phyloP scores from a whole-genome alignment of 2,329 filamentous ascomycete species.

The Colletotrichum filicis region DNA sequence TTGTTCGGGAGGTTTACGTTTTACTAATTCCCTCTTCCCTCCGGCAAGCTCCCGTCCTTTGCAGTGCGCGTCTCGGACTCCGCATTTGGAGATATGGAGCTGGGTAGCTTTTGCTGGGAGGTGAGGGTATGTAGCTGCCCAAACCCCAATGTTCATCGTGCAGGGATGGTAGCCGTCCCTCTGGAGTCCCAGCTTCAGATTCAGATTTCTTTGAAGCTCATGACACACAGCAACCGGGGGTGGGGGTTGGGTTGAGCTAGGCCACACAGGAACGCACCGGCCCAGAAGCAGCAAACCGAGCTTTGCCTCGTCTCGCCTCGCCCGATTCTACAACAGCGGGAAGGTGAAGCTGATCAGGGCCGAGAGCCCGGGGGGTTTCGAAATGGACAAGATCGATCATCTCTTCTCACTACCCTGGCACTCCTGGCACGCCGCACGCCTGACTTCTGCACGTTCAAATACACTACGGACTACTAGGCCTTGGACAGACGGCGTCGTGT shows the following conservation, averaged over 20 bases:
- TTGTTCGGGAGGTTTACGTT: conserved; percentile 18
- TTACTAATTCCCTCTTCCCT: conserved; percentile 13
- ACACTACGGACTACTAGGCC: background rate
- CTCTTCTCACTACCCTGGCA: background rate
- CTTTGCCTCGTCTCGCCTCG: background rate
- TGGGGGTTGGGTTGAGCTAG: background rate
- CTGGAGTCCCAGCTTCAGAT: conserved; percentile 3
- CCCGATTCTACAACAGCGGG: conserved; percentile 3
- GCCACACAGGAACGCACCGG: background rate
- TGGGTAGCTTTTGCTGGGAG: background rate
- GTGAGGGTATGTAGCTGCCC: background rate
- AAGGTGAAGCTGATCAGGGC: background rate
- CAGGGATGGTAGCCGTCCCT: conserved; percentile 11
- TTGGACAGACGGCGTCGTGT: conserved; percentile 1
- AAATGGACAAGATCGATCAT: background rate
- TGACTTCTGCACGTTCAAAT: too few species aligned
- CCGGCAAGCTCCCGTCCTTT: conserved; percentile 23
- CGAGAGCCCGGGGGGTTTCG: background rate
- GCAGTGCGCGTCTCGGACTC: conserved; percentile 24
- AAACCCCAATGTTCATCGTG: background rate
- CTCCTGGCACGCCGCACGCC: too few species aligned
- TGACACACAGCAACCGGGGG: conserved; percentile 3
- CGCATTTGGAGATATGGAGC: conserved; percentile 30
- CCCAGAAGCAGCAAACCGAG: background rate
- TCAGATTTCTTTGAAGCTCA: background rate